Evolutionary conservation across 257 asterid species (phyloP).

Genomic region (Fraxinus americana): DNA sequence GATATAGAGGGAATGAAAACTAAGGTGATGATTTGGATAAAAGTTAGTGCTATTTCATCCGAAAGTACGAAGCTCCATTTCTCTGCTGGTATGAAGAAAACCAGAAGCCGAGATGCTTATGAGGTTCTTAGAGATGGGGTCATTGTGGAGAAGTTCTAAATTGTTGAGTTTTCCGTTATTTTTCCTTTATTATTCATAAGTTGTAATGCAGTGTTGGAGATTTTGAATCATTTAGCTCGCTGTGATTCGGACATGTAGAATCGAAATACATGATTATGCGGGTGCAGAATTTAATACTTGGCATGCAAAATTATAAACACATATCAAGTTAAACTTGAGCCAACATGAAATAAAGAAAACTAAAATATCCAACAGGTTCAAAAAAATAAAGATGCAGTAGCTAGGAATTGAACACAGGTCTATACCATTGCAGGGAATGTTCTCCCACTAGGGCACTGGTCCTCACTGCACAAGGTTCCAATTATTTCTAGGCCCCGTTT

Average conservation of each 20-base stretch:
- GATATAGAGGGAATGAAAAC: background rate
- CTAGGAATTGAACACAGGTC: conserved; percentile 83
- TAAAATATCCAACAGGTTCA: too few relatives aligned
- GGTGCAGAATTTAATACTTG: too few relatives aligned
- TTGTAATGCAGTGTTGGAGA: too few relatives aligned
- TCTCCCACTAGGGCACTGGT: conserved; percentile 68
- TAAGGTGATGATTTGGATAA: background rate
- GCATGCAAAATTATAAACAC: too few relatives aligned
- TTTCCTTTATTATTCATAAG: background rate
- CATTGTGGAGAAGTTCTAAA: background rate
- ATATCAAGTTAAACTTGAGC: too few relatives aligned
- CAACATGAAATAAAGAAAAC: too few relatives aligned
- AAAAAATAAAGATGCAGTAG: too few relatives aligned
- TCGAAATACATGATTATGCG: background rate
- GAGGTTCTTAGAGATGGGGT: background rate
- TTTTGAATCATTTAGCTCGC: background rate
- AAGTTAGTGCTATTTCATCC: background rate
- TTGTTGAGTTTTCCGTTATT: background rate
- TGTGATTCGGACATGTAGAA: background rate
- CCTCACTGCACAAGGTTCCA: background rate
- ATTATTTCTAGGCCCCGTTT: too few relatives aligned
- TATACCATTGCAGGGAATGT: conserved; percentile 81
- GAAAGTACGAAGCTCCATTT: background rate
- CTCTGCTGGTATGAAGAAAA: background rate
- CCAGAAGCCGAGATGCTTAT: background rate